Evolutionary conservation across 768 basidiomycete species (phyloP), one percentile per base, ranked within the genome.

Genomic region (Tricholoma hemisulphureum): DNA sequence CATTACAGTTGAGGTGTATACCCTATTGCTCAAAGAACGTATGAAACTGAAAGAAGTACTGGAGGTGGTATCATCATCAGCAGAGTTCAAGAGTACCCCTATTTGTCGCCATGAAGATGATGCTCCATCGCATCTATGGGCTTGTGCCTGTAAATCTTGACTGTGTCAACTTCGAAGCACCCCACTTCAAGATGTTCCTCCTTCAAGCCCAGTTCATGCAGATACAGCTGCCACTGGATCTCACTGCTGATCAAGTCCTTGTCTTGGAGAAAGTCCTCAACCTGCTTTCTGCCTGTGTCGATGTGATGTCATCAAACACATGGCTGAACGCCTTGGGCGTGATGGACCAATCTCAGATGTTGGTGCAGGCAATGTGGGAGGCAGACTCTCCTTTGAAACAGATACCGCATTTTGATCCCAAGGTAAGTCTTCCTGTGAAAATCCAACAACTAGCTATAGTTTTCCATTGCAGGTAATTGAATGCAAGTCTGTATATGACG

Each of bases 321-420:
- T 96, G 90, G 90, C 73, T 98, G 65, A 95, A 87, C 67, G 97
- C 96, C 0, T 75, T 98, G 23, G 91, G 94, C 29, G 95, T 95
- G 0, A 98, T 98, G 97, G 96, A 99, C 72, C 74, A 98, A 48
- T 92, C 92, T 8, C 97, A 98, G 72, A 98, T 98, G 96, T 95
- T 93, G 71, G 93, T 98, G 4, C 97, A 98, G 71, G 94, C 91
- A 0, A 87, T 96, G 73, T 98, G 97, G 97, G 96, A 99, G 69
- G 89, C 87, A 9, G 97, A 99, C 71, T 94, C 92, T 34, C 95
- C 95, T 0, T 73, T 98, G 63, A 94, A 91, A 68, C 96, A 99
- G 71, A 89, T 99, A 39, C 97, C 97, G 9, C 95, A 97, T 73
- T 99, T 98, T 73, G 93, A 96, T 63, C 74, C 86, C 6, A 93